Evolutionary conservation across 805 yeast species (phyloP).

Genomic region (Kodamaea hsintzibuensis): DNA sequence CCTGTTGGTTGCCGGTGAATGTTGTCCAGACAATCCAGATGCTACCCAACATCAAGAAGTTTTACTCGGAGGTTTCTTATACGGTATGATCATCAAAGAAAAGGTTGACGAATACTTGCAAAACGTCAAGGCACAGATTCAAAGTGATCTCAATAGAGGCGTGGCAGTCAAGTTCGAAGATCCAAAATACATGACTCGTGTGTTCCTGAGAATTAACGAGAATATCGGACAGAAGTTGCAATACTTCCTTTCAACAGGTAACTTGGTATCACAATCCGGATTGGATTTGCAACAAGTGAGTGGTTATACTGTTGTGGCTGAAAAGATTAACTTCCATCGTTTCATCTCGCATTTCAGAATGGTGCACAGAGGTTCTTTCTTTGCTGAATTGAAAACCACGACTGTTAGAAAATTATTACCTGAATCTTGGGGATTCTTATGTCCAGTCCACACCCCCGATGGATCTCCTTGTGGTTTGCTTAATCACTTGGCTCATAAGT

Average conservation of each 20-base stretch:
- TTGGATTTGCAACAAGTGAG: constrained; percentile 96
- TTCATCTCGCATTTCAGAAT: constrained; percentile 98
- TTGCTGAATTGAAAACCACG: constrained; percentile 96
- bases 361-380: constrained; percentile 99
- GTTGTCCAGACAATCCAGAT: constrained; percentile 97
- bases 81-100: constrained; percentile 95
- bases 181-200: constrained; percentile 77
- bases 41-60: constrained; percentile 99
- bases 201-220: constrained; percentile 78
- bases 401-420: constrained; percentile 95
- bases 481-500: constrained; percentile 95
- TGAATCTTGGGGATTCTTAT: constrained; percentile 98
- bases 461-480: constrained; percentile 98
- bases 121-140: constrained; percentile 69
- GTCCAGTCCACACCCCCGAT: constrained; percentile 99
- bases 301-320: constrained; percentile 98
- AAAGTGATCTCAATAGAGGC: constrained; percentile 78
- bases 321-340: constrained; percentile 94
- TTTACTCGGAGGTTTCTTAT: constrained; percentile 90
- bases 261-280: constrained; percentile 94
- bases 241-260: constrained; percentile 95
- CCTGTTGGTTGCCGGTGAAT: constrained; percentile 94
- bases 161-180: constrained; percentile 81
- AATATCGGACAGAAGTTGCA: constrained; percentile 94
- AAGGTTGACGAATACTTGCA: constrained; percentile 91